These are phyloP conservation scores for Cucurbitaria berberidis DNA, from an alignment of 2,329 filamentous ascomycete genomes.

Conservation along the genomic window DNA sequence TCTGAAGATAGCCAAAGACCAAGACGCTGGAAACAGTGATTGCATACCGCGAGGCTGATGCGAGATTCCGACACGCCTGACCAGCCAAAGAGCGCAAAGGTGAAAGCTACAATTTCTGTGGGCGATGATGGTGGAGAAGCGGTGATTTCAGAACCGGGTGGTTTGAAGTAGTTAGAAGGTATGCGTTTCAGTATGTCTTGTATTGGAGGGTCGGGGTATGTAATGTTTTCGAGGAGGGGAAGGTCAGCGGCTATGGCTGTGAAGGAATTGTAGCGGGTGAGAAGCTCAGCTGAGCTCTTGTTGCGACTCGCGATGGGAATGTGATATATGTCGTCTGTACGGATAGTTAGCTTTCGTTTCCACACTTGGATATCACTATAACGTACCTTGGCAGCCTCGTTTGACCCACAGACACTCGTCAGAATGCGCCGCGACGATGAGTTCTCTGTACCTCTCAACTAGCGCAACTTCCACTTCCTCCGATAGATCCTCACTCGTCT, in stretches of 20 bases:
- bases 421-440: slow-evolving; percentile 77
- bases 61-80: slow-evolving; percentile 63
- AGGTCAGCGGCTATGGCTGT: slow-evolving; percentile 41
- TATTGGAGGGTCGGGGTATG: slow-evolving; percentile 37
- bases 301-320: slow-evolving; percentile 54
- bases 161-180: slow-evolving; percentile 30
- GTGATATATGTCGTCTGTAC: slow-evolving; percentile 67
- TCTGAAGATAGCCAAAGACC: slow-evolving; percentile 86
- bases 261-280: slow-evolving; percentile 50
- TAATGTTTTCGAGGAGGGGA: slow-evolving; percentile 42
- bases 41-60: slow-evolving; percentile 77
- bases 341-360: slow-evolving; percentile 17
- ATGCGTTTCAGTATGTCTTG: slow-evolving; percentile 34
- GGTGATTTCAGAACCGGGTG: slow-evolving; percentile 14
- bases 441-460: slow-evolving; percentile 74
- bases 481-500: slow-evolving; percentile 56
- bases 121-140: slow-evolving; percentile 24
- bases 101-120: slow-evolving; percentile 35
- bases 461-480: slow-evolving; percentile 65
- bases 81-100: slow-evolving; percentile 56
- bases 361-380: too few species aligned
- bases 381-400: slow-evolving; percentile 81
- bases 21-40: slow-evolving; percentile 84
- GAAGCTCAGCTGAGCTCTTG: slow-evolving; percentile 47
- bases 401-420: slow-evolving; percentile 86